A percentile compares a stretch with the other conserved stretches of the same genome.
Conservation (phyloP, 176 grass and related monocot genomes). For the Bolboschoenus planiculmis region DNA sequence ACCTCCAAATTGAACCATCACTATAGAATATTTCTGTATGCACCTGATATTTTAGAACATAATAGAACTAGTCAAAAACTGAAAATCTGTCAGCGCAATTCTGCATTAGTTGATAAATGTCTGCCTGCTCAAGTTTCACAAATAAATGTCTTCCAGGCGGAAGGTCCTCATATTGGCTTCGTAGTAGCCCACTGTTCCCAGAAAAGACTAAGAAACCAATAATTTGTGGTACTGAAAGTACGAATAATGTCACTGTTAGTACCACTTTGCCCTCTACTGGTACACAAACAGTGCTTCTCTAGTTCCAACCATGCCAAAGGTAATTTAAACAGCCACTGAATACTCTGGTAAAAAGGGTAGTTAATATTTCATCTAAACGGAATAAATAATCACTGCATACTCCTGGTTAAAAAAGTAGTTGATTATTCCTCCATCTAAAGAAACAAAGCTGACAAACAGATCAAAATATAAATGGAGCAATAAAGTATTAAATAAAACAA, state of each 20-base stretch:
- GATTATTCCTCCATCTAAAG: not conserved
- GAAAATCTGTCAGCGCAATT: not conserved
- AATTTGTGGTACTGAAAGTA: not conserved
- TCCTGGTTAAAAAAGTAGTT: not conserved
- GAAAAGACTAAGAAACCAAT: not conserved
- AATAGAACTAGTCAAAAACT: not conserved
- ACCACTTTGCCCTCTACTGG: not conserved
- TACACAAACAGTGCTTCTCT: not conserved
- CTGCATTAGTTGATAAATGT: not conserved
- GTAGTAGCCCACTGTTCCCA: not conserved
- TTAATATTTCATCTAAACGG: too few relatives aligned
- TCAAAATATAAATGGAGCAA: conserved; percentile 1
- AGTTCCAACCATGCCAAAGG: not conserved
- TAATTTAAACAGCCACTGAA: not conserved
- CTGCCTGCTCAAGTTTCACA: not conserved
- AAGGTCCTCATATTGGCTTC: not conserved
- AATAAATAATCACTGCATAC: too few relatives aligned
- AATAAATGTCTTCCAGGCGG: not conserved
- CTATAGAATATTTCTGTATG: conserved; percentile 97
- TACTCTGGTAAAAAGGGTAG: too few relatives aligned
- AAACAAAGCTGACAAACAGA: not conserved
- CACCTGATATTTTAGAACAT: conserved; percentile 39
- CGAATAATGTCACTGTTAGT: not conserved
- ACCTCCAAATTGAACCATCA: conserved; percentile 83
- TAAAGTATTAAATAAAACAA: not conserved